Base-by-base conservation (phyloP, 768 basidiomycete species). In the Tremella mesenterica region DNA sequence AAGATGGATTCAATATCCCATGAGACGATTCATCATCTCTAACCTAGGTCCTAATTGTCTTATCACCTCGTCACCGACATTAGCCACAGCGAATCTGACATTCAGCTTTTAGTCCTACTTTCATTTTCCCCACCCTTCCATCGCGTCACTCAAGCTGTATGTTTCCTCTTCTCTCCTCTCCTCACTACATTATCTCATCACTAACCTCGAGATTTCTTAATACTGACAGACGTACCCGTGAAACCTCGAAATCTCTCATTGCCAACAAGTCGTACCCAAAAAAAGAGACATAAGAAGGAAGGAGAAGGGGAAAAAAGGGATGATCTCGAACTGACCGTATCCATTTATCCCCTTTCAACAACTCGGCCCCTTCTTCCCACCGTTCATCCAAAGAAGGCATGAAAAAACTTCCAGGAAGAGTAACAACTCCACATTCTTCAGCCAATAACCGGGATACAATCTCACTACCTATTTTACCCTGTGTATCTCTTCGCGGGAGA, bases 61-160 rank as follows among this genome's bases (percentile, higher is more conserved):
- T 1, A 75, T 57, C 6, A 58, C 60, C 12, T 79, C 81, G 47
- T 86, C 84, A 38, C 79, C 77, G n/a, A 87, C 80, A 70, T 87
- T 89, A 12, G 86, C 85, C 2, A 88, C 83, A 9, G 85, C 85
- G 69, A 89, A 85, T 50, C 86, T 78, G 27, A n/a, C 16, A 34
- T 29, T 43, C 44, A 52, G 30, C 44, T 23, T 31, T 13, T 43
- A 16, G 14, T 41, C 25, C 20, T 41, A 44, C 10, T 44, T 21
- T 44, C 33, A 10, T 18, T 36, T 36, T 36, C 33, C n/a, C n/a
- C n/a, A n/a, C n/a, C n/a, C n/a, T n/a, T n/a, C n/a, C n/a, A n/a
- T n/a, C n/a, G n/a, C n/a, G n/a, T n/a, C n/a, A n/a, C n/a, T 36
- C 18, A 12, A 39, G 18, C 33, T 41, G 38, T n/a, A n/a, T n/a